Percentiles rank a stretch among this genome's conserved stretches.
phyloP scores from a whole-genome alignment of 208 protist species.

The Porcisia hertigi region DNA sequence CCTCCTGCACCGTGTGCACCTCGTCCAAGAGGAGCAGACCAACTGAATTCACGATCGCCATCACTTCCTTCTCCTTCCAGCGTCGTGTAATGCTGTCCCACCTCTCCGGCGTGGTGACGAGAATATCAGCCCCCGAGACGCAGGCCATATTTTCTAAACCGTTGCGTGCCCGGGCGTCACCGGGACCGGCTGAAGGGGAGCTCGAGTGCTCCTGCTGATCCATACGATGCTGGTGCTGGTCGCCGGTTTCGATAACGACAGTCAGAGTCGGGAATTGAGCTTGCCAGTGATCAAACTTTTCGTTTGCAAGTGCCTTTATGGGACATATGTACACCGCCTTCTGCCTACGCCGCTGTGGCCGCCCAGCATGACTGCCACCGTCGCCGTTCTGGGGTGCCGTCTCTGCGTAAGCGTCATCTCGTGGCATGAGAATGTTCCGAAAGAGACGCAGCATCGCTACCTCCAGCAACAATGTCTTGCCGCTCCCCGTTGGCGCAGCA shows the following conservation, averaged over 20 bases:
- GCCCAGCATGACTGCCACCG: neutral
- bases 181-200: constrained; percentile 93
- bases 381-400: neutral
- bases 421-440: constrained; percentile 34
- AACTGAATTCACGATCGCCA: constrained; percentile 74
- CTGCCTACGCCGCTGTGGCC: neutral
- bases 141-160: constrained; percentile 39
- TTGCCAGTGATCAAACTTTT: constrained; percentile 82
- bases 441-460: constrained; percentile 90
- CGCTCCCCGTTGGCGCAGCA: constrained; percentile 87
- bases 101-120: constrained; percentile 93
- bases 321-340: constrained; percentile 93
- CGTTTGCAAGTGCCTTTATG: constrained; percentile 89
- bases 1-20: constrained; percentile 92
- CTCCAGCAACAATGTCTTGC: constrained; percentile 89
- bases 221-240: constrained; percentile 74
- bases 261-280: constrained; percentile 75
- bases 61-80: constrained; percentile 81
- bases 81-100: constrained; percentile 94
- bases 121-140: constrained; percentile 70
- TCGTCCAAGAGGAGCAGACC: constrained; percentile 91
- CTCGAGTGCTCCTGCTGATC: neutral
- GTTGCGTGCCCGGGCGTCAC: constrained; percentile 64
- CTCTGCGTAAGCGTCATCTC: neutral
- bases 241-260: constrained; percentile 95